Conservation (phyloP, 2,329 filamentous ascomycete genomes). For the Cordyceps tenuipes region DNA sequence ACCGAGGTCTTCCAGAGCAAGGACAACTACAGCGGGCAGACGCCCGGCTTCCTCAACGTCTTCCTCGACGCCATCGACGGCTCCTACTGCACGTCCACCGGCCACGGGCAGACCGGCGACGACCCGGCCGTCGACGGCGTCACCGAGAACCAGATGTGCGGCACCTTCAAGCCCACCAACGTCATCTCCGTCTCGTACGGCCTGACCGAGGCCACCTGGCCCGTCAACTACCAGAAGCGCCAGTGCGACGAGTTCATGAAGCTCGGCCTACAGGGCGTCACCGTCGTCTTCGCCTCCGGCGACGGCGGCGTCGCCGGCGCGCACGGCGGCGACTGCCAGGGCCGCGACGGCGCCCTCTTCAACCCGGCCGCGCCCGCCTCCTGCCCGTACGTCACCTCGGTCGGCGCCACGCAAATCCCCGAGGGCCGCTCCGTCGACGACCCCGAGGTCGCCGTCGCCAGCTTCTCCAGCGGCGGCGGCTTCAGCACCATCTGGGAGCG, state of each 20-base stretch:
- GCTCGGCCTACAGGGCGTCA: constrained; percentile 34
- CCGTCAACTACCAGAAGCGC: constrained; percentile 36
- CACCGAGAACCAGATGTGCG: constrained; percentile 15
- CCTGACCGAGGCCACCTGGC: constrained; percentile 36
- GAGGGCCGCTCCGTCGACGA: constrained; percentile 32
- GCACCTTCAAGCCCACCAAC: constrained; percentile 15
- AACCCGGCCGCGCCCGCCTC: constrained; percentile 28
- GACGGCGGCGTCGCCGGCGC: constrained; percentile 28
- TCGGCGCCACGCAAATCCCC: constrained; percentile 41
- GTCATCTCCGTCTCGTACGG: constrained; percentile 38
- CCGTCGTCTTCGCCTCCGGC: constrained; percentile 32
- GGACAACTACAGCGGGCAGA: constrained; percentile 17
- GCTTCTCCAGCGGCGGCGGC: constrained; percentile 25
- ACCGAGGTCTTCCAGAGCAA: constrained; percentile 25
- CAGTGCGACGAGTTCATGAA: constrained; percentile 38
- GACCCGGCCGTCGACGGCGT: not conserved
- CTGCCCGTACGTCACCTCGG: constrained; percentile 39
- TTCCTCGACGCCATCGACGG: constrained; percentile 46
- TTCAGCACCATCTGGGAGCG: constrained; percentile 36
- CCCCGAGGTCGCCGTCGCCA: constrained; percentile 35
- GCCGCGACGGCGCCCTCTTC: constrained; percentile 14
- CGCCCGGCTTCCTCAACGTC: constrained; percentile 29
- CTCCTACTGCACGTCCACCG: constrained; percentile 42
- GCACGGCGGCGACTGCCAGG: constrained; percentile 14
- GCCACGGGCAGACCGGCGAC: constrained; percentile 17